Evolutionary conservation across 768 basidiomycete species (phyloP).

Genomic region (Hydnum rufescens): DNA sequence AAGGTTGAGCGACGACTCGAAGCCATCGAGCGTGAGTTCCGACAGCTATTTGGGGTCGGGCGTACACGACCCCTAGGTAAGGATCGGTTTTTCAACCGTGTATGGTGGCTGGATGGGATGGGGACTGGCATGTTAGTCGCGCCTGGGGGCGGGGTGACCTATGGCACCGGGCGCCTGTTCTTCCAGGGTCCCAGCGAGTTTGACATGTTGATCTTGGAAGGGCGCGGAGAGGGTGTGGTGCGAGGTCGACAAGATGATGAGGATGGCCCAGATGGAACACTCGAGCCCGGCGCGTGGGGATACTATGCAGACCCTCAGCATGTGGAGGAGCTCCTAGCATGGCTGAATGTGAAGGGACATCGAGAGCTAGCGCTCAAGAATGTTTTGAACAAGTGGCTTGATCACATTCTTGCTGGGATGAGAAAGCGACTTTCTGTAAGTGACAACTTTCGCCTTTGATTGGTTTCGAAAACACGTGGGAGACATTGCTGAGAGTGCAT

Average conservation of each 20-base stretch:
- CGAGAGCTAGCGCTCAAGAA: slow-evolving; percentile 70
- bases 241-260: slow-evolving; percentile 46
- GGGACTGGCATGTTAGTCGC: slow-evolving; percentile 65
- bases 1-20: slow-evolving; percentile 65
- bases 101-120: slow-evolving; percentile 99
- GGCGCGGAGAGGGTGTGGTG: slow-evolving; percentile 34
- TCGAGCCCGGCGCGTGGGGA: slow-evolving; percentile 75
- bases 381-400: slow-evolving; percentile 63
- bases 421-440: slow-evolving; percentile 55
- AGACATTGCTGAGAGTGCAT: too few species aligned
- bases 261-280: slow-evolving; percentile 57
- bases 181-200: slow-evolving; percentile 79
- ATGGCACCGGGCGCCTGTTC: slow-evolving; percentile 79
- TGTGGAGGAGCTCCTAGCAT: slow-evolving; percentile 70
- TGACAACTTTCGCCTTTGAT: slow-evolving; percentile 7
- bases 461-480: too few species aligned
- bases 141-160: slow-evolving; percentile 58
- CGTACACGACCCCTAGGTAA: slow-evolving; percentile 76
- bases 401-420: slow-evolving; percentile 61
- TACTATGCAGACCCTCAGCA: slow-evolving; percentile 72
- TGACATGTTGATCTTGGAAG: slow-evolving; percentile 52
- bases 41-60: slow-evolving; percentile 67
- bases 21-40: slow-evolving; percentile 81
- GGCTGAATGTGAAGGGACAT: slow-evolving; percentile 84
- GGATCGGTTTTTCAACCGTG: slow-evolving; percentile 83